phyloP scores from a whole-genome alignment of 306 rosid genomes.

The Carpinus fangiana region DNA sequence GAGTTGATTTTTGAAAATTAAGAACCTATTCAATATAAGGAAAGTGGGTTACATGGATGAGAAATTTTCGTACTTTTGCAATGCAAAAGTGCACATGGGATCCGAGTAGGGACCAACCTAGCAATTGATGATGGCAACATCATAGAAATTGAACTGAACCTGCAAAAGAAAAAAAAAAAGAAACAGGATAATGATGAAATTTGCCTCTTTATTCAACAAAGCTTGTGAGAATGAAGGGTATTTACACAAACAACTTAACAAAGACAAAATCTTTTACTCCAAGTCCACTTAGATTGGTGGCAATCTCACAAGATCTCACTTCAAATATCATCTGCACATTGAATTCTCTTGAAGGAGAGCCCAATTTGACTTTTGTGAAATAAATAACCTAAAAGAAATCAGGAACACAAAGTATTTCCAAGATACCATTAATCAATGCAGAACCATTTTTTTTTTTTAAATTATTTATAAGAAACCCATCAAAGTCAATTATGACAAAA shows the following conservation, averaged over 20 bases:
- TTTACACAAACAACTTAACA: constrained; percentile 1
- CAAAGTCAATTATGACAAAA: no score
- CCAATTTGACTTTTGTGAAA: no score
- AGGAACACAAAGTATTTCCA: no score
- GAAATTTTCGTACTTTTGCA: constrained; percentile 25
- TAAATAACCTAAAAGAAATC: no score
- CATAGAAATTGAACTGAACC: constrained; percentile 81
- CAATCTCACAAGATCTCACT: constrained; percentile 94
- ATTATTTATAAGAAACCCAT: no score
- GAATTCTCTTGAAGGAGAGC: no score
- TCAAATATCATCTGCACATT: constrained; percentile 64
- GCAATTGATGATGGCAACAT: constrained; percentile 65
- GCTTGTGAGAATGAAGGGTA: constrained; percentile 7
- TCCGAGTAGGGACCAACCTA: constrained; percentile 63
- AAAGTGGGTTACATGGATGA: no score
- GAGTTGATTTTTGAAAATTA: no score
- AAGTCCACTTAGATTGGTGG: constrained; percentile 79
- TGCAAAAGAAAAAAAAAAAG: constrained; percentile 27
- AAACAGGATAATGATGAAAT: constrained; percentile 12
- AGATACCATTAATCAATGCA: no score
- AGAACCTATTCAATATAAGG: no score
- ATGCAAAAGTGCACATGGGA: constrained; percentile 59
- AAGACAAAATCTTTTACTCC: constrained; percentile 53
- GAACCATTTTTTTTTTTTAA: no score
- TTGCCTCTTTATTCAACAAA: constrained; percentile 15